Evolutionary conservation across 495 filamentous ascomycete genomes (phyloP).

Genomic region (Aspergillus bertholletiae): DNA sequence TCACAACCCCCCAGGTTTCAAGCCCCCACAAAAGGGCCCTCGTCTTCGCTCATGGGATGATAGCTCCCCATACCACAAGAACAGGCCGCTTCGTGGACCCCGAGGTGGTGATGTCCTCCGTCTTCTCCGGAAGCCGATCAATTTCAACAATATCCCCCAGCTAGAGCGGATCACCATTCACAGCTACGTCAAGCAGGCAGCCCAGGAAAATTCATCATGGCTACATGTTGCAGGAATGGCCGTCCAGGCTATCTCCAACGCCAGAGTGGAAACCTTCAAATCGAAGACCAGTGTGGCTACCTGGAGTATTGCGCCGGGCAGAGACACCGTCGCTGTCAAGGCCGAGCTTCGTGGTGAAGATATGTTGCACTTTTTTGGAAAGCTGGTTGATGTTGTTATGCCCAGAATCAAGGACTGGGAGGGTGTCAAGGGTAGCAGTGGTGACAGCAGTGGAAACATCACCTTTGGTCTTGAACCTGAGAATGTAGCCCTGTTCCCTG

Average conservation of each 20-base stretch:
- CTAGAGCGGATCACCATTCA: constrained; percentile 78
- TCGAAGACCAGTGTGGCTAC: constrained; percentile 62
- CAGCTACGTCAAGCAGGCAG: constrained; percentile 60
- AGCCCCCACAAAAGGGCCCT: constrained; percentile 54
- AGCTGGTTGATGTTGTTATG: constrained; percentile 81
- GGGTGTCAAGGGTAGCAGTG: constrained; percentile 70
- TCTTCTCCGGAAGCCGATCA: constrained; percentile 71
- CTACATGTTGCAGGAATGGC: constrained; percentile 79
- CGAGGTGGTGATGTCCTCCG: constrained; percentile 67
- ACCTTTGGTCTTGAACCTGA: constrained; percentile 71
- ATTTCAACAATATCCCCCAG: constrained; percentile 80
- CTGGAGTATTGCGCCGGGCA: constrained; percentile 56
- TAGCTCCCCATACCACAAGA: constrained; percentile 88
- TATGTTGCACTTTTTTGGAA: constrained; percentile 84
- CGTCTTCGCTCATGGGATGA: constrained; percentile 86
- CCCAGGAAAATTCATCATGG: constrained; percentile 59
- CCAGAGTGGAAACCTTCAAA: constrained; percentile 64
- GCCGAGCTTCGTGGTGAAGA: constrained; percentile 70
- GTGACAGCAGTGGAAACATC: constrained; percentile 87
- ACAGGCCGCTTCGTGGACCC: constrained; percentile 78
- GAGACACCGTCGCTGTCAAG: constrained; percentile 57
- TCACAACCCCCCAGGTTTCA: constrained; percentile 73
- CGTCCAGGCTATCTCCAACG: constrained; percentile 80
- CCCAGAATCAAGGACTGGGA: constrained; percentile 94
- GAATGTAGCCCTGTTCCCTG: constrained; percentile 77